Evolutionary conservation across 345 rosid genomes (phyloP).

Genomic region (Acer campestre): DNA sequence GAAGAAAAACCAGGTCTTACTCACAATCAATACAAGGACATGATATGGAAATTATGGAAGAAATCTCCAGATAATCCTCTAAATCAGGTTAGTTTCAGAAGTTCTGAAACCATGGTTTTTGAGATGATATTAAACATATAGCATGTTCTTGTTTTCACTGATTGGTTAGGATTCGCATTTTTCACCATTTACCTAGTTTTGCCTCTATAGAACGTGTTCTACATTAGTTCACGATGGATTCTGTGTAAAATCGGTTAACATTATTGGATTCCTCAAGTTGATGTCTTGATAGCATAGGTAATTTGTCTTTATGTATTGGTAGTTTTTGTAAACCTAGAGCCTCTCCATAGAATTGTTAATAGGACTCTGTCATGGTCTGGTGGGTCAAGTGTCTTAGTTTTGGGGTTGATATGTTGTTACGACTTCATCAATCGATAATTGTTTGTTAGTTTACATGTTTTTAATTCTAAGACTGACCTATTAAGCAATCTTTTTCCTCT

Average conservation of each 20-base stretch:
- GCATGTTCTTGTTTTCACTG: background rate
- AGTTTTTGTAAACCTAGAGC: background rate
- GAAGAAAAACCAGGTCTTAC: slow-evolving; percentile 98
- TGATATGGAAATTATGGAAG: slow-evolving; percentile 99
- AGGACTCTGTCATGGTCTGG: background rate
- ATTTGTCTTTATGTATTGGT: background rate
- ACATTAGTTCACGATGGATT: background rate
- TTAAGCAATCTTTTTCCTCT: background rate
- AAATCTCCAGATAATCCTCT: slow-evolving; percentile 99
- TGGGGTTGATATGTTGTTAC: background rate
- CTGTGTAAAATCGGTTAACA: background rate
- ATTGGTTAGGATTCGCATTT: background rate
- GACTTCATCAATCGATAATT: background rate
- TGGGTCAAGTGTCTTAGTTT: background rate
- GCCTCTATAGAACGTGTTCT: background rate
- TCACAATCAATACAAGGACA: slow-evolving; percentile 91
- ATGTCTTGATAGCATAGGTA: no score
- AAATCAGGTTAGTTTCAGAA: slow-evolving; percentile 63
- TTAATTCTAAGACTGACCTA: background rate
- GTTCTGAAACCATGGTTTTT: background rate
- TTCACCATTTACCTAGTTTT: background rate
- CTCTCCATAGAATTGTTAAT: background rate
- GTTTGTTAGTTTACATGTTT: background rate
- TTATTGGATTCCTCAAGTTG: no score
- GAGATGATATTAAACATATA: background rate